Evolutionary conservation across 352 stramenopile species (phyloP), one percentile per base, ranked within the genome.

Genomic region (Pythium scleroteichum): DNA sequence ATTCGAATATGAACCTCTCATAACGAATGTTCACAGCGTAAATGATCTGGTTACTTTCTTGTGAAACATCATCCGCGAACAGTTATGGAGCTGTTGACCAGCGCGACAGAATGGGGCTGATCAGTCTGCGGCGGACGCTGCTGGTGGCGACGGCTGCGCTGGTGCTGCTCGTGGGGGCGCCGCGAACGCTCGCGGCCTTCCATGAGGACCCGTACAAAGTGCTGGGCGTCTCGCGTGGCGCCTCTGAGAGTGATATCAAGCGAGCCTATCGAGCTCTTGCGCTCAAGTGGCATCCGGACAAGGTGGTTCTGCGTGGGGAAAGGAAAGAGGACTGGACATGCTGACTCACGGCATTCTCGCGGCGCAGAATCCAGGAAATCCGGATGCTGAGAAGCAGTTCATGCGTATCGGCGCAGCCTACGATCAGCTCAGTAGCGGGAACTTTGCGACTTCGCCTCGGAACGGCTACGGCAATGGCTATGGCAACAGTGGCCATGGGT

Each of bases 261-360:
- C 82, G 81, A 50, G 85, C 85, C 26, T 97, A 97, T 55, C 77
- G 87, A 4, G 71, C 79, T 39, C 62, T 97, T 26, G 88, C 90
- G 24, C 71, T 97, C 39, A 95, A 97, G 60, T 94, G 85, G 77
- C 90, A 97, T 55, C 90, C 90, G 4, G 90, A 97, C 71, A 96
- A 96, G 71, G 87, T 93, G 16, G 10, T 22, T 46, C 20, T 47
- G 17, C 48, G n/a, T 24, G 16, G 17, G 19, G 22, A 19, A 38
- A 40, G 16, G n/a, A n/a, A n/a, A n/a, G n/a, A n/a, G n/a, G n/a
- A n/a, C n/a, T n/a, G n/a, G n/a, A n/a, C n/a, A n/a, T n/a, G n/a
- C n/a, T n/a, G n/a, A n/a, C n/a, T n/a, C n/a, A n/a, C n/a, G n/a
- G n/a, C n/a, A n/a, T n/a, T n/a, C n/a, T n/a, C n/a, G n/a, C 32